Evolutionary conservation across 75 land plant species (phyloP), one percentile per base, ranked within the genome.

Genomic region (Adiantum capillusveneris): DNA sequence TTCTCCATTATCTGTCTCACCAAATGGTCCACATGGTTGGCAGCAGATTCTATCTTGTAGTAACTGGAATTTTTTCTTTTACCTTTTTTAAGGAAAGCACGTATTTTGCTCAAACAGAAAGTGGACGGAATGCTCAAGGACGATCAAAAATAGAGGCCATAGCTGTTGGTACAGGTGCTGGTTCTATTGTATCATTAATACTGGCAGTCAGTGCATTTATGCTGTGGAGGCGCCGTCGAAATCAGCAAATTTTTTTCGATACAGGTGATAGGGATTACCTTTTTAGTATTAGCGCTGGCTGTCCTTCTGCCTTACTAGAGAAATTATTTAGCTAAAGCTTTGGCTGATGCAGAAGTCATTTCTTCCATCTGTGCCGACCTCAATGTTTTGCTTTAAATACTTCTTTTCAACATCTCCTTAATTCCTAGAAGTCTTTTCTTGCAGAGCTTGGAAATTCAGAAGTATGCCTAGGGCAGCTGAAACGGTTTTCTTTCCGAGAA

Each of bases 371-470:
- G n/a, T n/a, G n/a, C n/a, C n/a, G n/a, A n/a, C n/a, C n/a, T n/a
- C n/a, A n/a, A n/a, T n/a, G n/a, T n/a, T n/a, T n/a, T n/a, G n/a
- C n/a, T n/a, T n/a, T n/a, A n/a, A n/a, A n/a, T n/a, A n/a, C n/a
- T n/a, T n/a, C n/a, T n/a, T n/a, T n/a, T n/a, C n/a, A n/a, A n/a
- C n/a, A n/a, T n/a, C n/a, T n/a, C n/a, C n/a, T n/a, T n/a, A n/a
- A n/a, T n/a, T n/a, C n/a, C n/a, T n/a, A n/a, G n/a, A n/a, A n/a
- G n/a, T n/a, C n/a, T n/a, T n/a, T n/a, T n/a, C n/a, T n/a, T n/a
- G n/a, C 76, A 83, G 86, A 73, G 29, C 77, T 75, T 66, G 58
- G 77, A 59, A 83, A 83, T 44, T 75, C 80, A 26, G 83, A 84
- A 30, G 69, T 84, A 25, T 65, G 59, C 48, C 55, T 84, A 31